Conservation (phyloP, 371 early-diverging fungal genomes). For the Choanephora cucurbitarum region DNA sequence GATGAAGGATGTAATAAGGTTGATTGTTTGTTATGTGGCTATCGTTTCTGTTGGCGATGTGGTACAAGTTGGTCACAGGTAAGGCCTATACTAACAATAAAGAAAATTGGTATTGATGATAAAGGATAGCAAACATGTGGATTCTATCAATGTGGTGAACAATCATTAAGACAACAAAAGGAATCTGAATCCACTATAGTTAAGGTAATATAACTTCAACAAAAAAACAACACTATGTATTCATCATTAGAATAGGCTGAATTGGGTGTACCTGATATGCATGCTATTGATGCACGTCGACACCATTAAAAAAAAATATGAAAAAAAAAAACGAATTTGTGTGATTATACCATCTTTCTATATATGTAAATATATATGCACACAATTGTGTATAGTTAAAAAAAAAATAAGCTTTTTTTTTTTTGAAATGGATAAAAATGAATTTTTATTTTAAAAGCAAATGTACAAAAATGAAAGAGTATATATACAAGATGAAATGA, state of each 20-base stretch:
- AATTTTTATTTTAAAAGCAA: no score
- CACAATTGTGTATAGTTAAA: no score
- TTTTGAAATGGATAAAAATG: not conserved
- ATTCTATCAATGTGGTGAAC: conserved; percentile 43
- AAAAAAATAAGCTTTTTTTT: not conserved
- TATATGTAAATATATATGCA: not conserved
- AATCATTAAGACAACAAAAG: not conserved
- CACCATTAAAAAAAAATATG: not conserved
- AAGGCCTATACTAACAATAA: conserved; percentile 2
- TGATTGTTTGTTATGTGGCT: conserved; percentile 73
- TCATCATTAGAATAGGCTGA: conserved; percentile 29
- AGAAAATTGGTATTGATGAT: not conserved
- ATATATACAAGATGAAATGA: not conserved
- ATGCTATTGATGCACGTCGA: conserved; percentile 33
- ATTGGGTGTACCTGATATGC: conserved; percentile 47
- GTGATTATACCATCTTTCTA: conserved; percentile 6
- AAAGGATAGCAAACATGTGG: conserved; percentile 41
- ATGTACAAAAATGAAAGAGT: not conserved
- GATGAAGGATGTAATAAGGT: conserved; percentile 84
- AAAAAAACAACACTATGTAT: conserved; percentile 3
- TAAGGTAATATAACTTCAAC: conserved; percentile 5
- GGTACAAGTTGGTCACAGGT: conserved; percentile 45
- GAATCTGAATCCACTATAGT: conserved; percentile 1
- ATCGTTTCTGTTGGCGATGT: conserved; percentile 72
- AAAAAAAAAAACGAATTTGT: no score